Conservation (phyloP, 108 stramenopile genomes). For the Cyclotella distinguenda region DNA sequence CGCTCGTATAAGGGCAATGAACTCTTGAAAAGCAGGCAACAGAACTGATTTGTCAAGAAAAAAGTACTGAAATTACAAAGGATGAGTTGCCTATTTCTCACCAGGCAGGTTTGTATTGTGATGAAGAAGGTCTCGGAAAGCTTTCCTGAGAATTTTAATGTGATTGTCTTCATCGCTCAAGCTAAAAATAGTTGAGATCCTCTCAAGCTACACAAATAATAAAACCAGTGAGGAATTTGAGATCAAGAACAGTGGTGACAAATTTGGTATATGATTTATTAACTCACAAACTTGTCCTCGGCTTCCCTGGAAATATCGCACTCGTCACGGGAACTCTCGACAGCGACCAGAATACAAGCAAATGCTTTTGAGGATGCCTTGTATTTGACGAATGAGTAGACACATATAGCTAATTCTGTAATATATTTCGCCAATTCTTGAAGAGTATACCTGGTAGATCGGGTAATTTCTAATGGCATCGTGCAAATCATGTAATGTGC, state of each 20-base stretch:
- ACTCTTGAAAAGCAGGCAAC: slow-evolving; percentile 11
- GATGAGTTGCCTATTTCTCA: background rate
- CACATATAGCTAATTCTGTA: slow-evolving; percentile 41
- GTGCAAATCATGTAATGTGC: slow-evolving; percentile 37
- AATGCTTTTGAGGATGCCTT: slow-evolving; percentile 34
- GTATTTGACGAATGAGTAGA: slow-evolving; percentile 33
- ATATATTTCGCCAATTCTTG: slow-evolving; percentile 43
- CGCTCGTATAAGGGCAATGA: slow-evolving; percentile 25
- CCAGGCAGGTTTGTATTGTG: slow-evolving; percentile 39
- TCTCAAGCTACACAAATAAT: slow-evolving; percentile 11
- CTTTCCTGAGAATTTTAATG: slow-evolving; percentile 19
- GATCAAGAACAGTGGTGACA: background rate
- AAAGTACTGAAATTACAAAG: background rate
- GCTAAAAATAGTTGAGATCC: slow-evolving; percentile 17
- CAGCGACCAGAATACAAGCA: slow-evolving; percentile 32
- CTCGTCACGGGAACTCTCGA: slow-evolving; percentile 32
- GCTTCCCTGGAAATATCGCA: slow-evolving; percentile 12
- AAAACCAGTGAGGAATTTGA: background rate
- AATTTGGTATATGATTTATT: background rate
- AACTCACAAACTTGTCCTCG: slow-evolving; percentile 22
- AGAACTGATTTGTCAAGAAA: background rate
- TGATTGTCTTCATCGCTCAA: slow-evolving; percentile 18
- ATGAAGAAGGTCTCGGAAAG: slow-evolving; percentile 27
- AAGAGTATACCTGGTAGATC: slow-evolving; percentile 27
- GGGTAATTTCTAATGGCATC: slow-evolving; percentile 25